Base-by-base conservation (phyloP, 1,284 basidiomycete species). In the Ceratobasidium sp. region DNA sequence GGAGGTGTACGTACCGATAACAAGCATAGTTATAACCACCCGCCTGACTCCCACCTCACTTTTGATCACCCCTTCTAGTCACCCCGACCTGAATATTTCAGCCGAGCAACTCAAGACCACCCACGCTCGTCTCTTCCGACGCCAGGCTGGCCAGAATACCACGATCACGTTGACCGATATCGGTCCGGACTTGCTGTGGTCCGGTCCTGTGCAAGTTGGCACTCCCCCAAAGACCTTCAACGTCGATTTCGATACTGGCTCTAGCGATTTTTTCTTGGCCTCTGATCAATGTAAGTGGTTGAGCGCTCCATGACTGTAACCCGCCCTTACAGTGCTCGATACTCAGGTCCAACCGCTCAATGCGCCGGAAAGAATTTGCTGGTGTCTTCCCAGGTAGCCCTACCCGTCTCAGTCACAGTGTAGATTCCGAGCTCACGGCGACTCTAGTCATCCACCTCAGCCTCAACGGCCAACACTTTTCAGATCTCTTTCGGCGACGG, bases 151-250 rank as follows among this genome's bases (percentile, higher is more conserved):
- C 43, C 58, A 49, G 29, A 64, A 64, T 38, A 64, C 45, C 6
- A 64, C 60, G 10, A 64, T 64, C 45, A 64, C 60, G 20, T 34
- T 64, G 34, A 64, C 60, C 12, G 60, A 64, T 32, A 64, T 64
- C 17, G 60, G 60, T 13, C 60, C 60, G 13, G 60, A 64, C 25
- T 22, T 64, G 3, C 47, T 64, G 13, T 64, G 60, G 60, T 50
- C 45, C 29, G 60, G 60, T 35, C 60, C 60, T 15, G 60, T 64
- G 17, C 60, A 64, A 52, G 60, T 64, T 25, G 45, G 60, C 45
- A 50, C 60, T 27, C 47, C 47, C 12, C 60, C 60, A 42, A 64
- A 64, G 60, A 50, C 60, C 20, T 64, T 50, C 34, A 64, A 64
- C 29, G 47, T 64, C 20, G 60, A 64, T 50, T 64, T 64, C 47